phyloP scores from a whole-genome alignment of 441 rosid genomes.

The Gossypium trilobum region DNA sequence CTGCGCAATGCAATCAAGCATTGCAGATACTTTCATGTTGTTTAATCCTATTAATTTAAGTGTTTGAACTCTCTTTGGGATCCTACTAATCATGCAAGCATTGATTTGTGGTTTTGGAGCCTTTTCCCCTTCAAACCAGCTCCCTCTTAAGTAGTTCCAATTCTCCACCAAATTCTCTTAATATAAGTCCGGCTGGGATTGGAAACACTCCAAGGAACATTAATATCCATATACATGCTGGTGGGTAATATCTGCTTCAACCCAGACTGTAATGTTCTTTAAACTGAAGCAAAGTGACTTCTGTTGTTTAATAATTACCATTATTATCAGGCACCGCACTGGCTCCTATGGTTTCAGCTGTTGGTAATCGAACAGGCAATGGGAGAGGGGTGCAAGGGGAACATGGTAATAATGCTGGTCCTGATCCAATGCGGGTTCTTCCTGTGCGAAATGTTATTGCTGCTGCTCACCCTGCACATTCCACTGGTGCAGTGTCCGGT shows the following conservation, averaged over 20 bases:
- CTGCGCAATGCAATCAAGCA: background rate
- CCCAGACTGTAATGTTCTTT: background rate
- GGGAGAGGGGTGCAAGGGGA: constrained; percentile 47
- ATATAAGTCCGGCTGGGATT: constrained; percentile 46
- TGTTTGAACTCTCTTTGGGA: constrained; percentile 1
- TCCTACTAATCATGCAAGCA: background rate
- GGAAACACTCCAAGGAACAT: constrained; percentile 65
- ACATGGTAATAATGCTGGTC: constrained; percentile 27
- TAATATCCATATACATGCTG: constrained; percentile 96
- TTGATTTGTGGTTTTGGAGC: constrained; percentile 42
- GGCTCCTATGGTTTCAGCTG: constrained; percentile 51
- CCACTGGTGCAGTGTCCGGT: constrained; percentile 30
- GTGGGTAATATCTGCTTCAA: constrained; percentile 36
- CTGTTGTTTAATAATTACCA: background rate
- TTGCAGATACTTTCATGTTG: background rate
- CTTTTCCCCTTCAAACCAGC: constrained; percentile 74
- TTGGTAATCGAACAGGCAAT: constrained; percentile 43
- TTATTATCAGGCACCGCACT: constrained; percentile 40
- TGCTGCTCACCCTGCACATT: constrained; percentile 37
- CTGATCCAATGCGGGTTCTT: constrained; percentile 31
- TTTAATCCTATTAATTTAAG: background rate
- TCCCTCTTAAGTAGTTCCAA: constrained; percentile 54
- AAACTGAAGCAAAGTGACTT: background rate
- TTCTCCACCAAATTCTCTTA: constrained; percentile 40
- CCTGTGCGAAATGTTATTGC: constrained; percentile 46